These are phyloP conservation scores for Fomitopsis pulvina DNA, from an alignment of 768 basidiomycete genomes.

Conservation along the genomic window DNA sequence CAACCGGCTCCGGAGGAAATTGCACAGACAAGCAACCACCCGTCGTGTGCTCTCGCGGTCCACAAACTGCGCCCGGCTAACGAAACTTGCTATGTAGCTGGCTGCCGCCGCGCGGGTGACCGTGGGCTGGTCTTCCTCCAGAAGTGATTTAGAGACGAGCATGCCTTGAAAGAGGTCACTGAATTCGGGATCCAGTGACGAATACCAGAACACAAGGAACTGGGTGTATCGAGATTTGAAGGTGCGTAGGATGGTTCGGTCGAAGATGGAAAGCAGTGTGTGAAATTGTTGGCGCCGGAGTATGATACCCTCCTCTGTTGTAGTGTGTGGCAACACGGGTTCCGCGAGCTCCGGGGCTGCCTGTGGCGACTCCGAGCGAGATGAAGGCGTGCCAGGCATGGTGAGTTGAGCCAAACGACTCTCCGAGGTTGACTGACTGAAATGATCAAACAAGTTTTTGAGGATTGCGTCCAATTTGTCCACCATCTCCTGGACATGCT, in stretches of 20 bases:
- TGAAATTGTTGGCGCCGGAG: slow-evolving; percentile 66
- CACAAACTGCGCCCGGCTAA: slow-evolving; percentile 85
- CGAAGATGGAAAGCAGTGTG: slow-evolving; percentile 87
- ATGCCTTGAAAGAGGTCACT: slow-evolving; percentile 91
- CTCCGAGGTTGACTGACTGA: slow-evolving; percentile 43
- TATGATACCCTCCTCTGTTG: slow-evolving; percentile 28
- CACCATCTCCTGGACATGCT: slow-evolving; percentile 80
- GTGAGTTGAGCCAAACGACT: slow-evolving; percentile 18
- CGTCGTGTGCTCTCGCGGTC: slow-evolving; percentile 65
- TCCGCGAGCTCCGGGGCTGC: slow-evolving; percentile 17
- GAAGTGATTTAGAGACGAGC: slow-evolving; percentile 86
- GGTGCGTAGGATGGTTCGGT: slow-evolving; percentile 87
- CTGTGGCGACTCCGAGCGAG: slow-evolving; percentile 18
- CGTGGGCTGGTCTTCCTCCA: slow-evolving; percentile 45
- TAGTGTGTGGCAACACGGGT: slow-evolving; percentile 15
- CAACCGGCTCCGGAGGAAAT: slow-evolving; percentile 72
- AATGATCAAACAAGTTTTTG: slow-evolving; percentile 79
- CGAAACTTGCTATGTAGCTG: slow-evolving; percentile 88
- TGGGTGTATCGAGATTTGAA: slow-evolving; percentile 98
- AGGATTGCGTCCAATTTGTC: slow-evolving; percentile 88
- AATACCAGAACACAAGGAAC: slow-evolving; percentile 93
- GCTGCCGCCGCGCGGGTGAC: slow-evolving; percentile 90
- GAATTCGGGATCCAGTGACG: slow-evolving; percentile 84
- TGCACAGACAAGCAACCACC: slow-evolving; percentile 80
- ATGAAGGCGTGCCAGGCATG: slow-evolving; percentile 23